phyloP scores from a whole-genome alignment of 2,329 filamentous ascomycete species.

The Aspergillus versicolor region DNA sequence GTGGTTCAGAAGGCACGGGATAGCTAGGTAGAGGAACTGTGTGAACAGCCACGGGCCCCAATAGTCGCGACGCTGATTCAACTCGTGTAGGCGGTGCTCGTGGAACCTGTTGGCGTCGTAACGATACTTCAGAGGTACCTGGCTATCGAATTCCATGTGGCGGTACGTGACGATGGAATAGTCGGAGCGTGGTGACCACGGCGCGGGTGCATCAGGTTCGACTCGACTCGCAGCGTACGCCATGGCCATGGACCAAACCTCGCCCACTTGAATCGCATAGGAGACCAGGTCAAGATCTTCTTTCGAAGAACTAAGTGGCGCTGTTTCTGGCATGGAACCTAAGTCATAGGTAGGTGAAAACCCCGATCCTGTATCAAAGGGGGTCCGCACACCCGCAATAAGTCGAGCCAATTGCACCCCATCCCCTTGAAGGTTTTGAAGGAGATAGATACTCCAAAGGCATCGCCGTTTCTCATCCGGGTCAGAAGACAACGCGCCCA shows the following conservation, averaged over 20 bases:
- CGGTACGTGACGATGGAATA: slow-evolving; percentile 38
- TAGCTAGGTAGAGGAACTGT: slow-evolving; percentile 55
- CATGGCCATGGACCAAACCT: slow-evolving; percentile 35
- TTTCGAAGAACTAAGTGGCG: background rate
- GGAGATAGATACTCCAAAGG: slow-evolving; percentile 45
- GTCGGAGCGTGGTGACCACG: slow-evolving; percentile 53
- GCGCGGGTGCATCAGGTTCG: slow-evolving; percentile 33
- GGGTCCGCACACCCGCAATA: slow-evolving; percentile 9
- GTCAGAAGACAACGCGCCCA: slow-evolving; percentile 7
- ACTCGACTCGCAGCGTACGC: slow-evolving; percentile 10
- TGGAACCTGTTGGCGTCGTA: slow-evolving; percentile 15
- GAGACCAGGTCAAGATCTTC: slow-evolving; percentile 35
- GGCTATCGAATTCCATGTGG: slow-evolving; percentile 54
- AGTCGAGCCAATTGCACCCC: slow-evolving; percentile 8
- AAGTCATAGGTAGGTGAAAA: slow-evolving; percentile 8
- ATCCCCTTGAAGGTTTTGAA: slow-evolving; percentile 46
- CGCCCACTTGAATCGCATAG: slow-evolving; percentile 48
- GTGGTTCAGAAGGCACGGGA: slow-evolving; percentile 55
- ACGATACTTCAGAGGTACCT: slow-evolving; percentile 41
- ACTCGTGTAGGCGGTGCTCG: slow-evolving; percentile 33
- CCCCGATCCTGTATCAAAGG: slow-evolving; percentile 10
- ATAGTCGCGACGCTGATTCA: slow-evolving; percentile 50
- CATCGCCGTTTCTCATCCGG: slow-evolving; percentile 28
- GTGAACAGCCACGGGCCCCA: slow-evolving; percentile 56
- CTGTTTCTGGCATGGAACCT: background rate